Evolutionary conservation across 2,329 filamentous ascomycete species (phyloP).

Genomic region (Sporothrix brunneoviolacea): DNA sequence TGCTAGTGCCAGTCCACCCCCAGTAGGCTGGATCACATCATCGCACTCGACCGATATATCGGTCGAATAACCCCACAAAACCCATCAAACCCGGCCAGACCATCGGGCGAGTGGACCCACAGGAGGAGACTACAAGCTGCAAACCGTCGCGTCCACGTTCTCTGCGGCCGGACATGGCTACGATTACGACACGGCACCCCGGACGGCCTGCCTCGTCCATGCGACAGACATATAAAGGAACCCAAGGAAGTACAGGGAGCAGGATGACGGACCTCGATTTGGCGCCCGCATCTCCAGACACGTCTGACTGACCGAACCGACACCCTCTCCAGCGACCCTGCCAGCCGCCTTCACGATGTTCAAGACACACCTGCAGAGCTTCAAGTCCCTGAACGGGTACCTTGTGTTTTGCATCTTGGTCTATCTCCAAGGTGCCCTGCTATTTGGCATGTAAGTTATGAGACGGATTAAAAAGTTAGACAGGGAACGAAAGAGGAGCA

Average conservation of each 20-base stretch:
- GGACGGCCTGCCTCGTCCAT: neutral
- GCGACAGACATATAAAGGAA: neutral
- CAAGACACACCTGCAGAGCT: neutral
- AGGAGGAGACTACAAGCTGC: neutral
- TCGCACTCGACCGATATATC: constrained; percentile 4
- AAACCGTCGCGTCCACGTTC: too few species aligned
- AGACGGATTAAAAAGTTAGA: too few species aligned
- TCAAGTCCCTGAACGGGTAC: constrained; percentile 10
- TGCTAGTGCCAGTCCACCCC: too few species aligned
- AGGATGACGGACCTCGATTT: neutral
- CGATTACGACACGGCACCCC: too few species aligned
- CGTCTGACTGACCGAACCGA: neutral
- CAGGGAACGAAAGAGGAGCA: too few species aligned
- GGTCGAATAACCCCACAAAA: neutral
- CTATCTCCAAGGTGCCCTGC: constrained; percentile 16
- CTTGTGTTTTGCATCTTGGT: constrained; percentile 15
- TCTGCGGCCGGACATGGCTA: too few species aligned
- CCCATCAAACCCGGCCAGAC: neutral
- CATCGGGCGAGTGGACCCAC: neutral
- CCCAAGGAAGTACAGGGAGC: too few species aligned
- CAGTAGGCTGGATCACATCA: constrained; percentile 4
- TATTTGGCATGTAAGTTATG: constrained; percentile 18
- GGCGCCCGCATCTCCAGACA: neutral
- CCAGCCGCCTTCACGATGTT: neutral
- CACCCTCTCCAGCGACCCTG: neutral